Evolutionary conservation across 441 rosid species (phyloP).

Genomic region (Mallotus repandus): DNA sequence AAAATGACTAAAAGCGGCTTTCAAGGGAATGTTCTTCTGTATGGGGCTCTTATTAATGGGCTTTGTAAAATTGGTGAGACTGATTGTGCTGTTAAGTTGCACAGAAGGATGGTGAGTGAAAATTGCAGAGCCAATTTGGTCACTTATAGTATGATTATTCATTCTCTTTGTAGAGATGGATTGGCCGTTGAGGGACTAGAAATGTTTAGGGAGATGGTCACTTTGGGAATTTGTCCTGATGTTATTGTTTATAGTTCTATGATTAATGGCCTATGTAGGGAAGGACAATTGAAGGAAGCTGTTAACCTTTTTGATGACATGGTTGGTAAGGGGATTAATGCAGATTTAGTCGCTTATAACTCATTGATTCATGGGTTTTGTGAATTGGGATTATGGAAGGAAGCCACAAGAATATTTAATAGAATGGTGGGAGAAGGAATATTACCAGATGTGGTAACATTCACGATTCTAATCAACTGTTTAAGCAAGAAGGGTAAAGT

Average conservation of each 20-base stretch:
- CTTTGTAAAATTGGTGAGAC: background rate
- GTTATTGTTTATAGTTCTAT: background rate
- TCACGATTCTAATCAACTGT: constrained; percentile 30
- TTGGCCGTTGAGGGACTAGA: background rate
- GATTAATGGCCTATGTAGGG: background rate
- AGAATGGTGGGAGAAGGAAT: constrained; percentile 29
- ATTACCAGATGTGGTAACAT: constrained; percentile 27
- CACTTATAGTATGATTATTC: background rate
- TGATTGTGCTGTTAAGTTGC: background rate
- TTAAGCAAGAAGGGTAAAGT: constrained; percentile 30
- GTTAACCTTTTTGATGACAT: background rate
- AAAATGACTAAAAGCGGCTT: constrained; percentile 2
- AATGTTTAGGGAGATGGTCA: background rate
- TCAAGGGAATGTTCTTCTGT: background rate
- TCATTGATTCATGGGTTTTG: constrained; percentile 19
- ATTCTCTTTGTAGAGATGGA: constrained; percentile 10
- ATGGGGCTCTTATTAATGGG: background rate
- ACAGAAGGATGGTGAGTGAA: background rate
- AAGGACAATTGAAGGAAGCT: background rate
- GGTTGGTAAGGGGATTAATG: background rate
- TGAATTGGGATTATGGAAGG: constrained; percentile 16
- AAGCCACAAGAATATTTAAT: constrained; percentile 27
- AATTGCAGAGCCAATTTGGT: background rate
- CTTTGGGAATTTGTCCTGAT: background rate
- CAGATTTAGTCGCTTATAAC: background rate